Percentiles rank a stretch among this genome's conserved stretches.
Evolutionary conservation across 352 stramenopile genomes (phyloP).

Genomic region (Pythium volutum): DNA sequence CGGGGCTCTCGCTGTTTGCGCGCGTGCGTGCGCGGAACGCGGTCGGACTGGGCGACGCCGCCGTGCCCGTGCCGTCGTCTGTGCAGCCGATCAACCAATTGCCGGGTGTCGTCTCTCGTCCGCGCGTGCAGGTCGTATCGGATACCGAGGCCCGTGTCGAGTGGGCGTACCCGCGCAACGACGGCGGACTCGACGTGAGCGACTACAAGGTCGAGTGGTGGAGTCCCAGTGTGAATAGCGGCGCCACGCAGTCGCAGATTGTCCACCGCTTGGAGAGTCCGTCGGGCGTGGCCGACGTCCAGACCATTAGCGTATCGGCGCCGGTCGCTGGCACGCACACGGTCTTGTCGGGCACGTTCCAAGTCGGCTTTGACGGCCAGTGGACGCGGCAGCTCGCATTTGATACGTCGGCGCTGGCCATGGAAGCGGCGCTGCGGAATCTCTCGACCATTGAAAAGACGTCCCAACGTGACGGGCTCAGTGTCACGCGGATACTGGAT

Average conservation of each 20-base stretch:
- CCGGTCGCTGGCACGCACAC: slow-evolving; percentile 40
- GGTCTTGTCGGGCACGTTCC: slow-evolving; percentile 81
- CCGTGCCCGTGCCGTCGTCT: slow-evolving; percentile 40
- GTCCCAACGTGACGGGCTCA: slow-evolving; percentile 26
- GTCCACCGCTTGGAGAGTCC: slow-evolving; percentile 43
- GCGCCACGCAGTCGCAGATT: slow-evolving; percentile 47
- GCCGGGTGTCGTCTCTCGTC: slow-evolving; percentile 32
- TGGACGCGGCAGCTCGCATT: slow-evolving; percentile 84
- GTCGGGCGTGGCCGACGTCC: slow-evolving; percentile 46
- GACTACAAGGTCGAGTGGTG: slow-evolving; percentile 85
- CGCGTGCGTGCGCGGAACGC: slow-evolving; percentile 59
- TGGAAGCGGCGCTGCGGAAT: slow-evolving; percentile 56
- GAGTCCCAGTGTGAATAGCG: slow-evolving; percentile 28
- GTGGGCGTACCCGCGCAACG: slow-evolving; percentile 64
- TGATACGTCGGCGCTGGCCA: slow-evolving; percentile 79
- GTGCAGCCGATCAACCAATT: slow-evolving; percentile 53
- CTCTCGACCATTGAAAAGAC: slow-evolving; percentile 55
- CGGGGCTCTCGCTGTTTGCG: slow-evolving; percentile 55
- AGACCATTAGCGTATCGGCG: slow-evolving; percentile 68
- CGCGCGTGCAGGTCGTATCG: slow-evolving; percentile 52
- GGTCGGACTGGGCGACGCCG: slow-evolving; percentile 43
- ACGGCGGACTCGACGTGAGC: slow-evolving; percentile 65
- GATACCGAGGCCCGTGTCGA: slow-evolving; percentile 66
- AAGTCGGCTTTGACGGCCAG: slow-evolving; percentile 84
- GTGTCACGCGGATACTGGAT: slow-evolving; percentile 52